Evolutionary conservation across 2,329 filamentous ascomycete species (phyloP).

Genomic region (Xenosphaeropsis pyriputrescens): DNA sequence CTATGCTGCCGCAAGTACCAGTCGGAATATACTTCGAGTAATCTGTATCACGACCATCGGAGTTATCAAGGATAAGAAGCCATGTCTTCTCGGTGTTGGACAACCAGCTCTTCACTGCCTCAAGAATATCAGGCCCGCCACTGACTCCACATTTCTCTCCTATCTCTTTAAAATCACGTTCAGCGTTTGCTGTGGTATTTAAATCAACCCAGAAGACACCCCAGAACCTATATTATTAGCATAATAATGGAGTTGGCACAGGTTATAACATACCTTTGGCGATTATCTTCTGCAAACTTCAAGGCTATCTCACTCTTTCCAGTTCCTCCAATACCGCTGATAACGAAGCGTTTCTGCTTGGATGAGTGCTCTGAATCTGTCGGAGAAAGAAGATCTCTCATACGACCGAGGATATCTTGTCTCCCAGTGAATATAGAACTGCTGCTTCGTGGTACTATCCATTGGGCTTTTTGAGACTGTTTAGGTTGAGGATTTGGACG

Average conservation of each 20-base stretch:
- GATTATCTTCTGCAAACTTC: slow-evolving; percentile 12
- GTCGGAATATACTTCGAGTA: slow-evolving; percentile 18
- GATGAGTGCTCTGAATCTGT: too few relatives aligned
- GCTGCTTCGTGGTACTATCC: too few relatives aligned
- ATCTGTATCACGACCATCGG: slow-evolving; percentile 20
- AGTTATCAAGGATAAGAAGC: slow-evolving; percentile 26
- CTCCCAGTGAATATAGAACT: too few relatives aligned
- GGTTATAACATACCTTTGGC: slow-evolving; percentile 2
- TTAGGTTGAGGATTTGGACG: too few relatives aligned
- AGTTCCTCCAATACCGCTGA: slow-evolving; percentile 14
- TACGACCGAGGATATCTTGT: too few relatives aligned
- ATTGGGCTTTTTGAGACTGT: too few relatives aligned
- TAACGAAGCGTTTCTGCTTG: slow-evolving; percentile 8
- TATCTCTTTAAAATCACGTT: slow-evolving; percentile 7
- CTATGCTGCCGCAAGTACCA: slow-evolving; percentile 17
- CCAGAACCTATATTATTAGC: slow-evolving; percentile 12
- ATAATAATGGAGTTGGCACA: not conserved
- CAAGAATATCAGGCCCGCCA: slow-evolving; percentile 10
- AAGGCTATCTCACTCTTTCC: slow-evolving; percentile 15
- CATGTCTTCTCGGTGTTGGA: slow-evolving; percentile 11
- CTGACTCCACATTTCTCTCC: slow-evolving; percentile 5
- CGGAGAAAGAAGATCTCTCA: too few relatives aligned
- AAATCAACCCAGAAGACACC: slow-evolving; percentile 16
- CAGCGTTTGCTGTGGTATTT: slow-evolving; percentile 4
- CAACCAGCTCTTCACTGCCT: slow-evolving; percentile 2